These are phyloP conservation scores for Luzula sylvatica DNA, from an alignment of 176 grass and related monocot species.

Conservation along the genomic window DNA sequence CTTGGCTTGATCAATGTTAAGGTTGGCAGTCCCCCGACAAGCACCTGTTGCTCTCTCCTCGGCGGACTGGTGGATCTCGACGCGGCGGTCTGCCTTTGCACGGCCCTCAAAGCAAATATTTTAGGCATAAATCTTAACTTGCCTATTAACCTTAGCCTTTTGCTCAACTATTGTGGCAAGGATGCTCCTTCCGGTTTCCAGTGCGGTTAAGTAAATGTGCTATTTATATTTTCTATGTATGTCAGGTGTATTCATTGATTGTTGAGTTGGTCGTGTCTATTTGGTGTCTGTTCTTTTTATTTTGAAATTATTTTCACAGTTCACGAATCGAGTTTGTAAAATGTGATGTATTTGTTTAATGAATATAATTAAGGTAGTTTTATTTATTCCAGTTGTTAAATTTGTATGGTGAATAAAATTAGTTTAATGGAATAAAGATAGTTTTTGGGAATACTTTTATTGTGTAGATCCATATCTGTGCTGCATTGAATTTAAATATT, in stretches of 20 bases:
- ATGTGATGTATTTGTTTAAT: too few species aligned
- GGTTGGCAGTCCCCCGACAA: conserved; percentile 7
- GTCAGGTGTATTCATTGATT: neutral
- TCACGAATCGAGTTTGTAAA: neutral
- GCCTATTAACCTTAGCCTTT: conserved; percentile 35
- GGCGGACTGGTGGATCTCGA: conserved; percentile 41
- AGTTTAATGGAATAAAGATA: too few species aligned
- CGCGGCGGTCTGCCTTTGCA: conserved; percentile 56
- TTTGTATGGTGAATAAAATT: too few species aligned
- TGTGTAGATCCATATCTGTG: too few species aligned
- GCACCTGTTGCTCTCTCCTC: conserved; percentile 10
- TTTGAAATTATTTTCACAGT: conserved; percentile 1
- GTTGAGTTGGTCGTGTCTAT: neutral
- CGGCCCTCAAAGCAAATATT: conserved; percentile 44
- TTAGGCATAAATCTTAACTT: conserved; percentile 45
- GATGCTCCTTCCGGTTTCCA: conserved; percentile 22
- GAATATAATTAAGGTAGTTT: too few species aligned
- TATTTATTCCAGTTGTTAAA: too few species aligned
- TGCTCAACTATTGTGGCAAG: conserved; percentile 64
- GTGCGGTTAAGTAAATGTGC: conserved; percentile 17
- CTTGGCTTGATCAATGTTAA: conserved; percentile 7
- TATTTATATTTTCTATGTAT: neutral
- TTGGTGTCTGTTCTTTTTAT: conserved; percentile 6
- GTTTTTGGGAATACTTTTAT: too few species aligned
- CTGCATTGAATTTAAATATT: too few species aligned